Evolutionary conservation across 2,329 filamentous ascomycete species (phyloP), one percentile per base, ranked within the genome.

Genomic region (Colletotrichum spinosum): DNA sequence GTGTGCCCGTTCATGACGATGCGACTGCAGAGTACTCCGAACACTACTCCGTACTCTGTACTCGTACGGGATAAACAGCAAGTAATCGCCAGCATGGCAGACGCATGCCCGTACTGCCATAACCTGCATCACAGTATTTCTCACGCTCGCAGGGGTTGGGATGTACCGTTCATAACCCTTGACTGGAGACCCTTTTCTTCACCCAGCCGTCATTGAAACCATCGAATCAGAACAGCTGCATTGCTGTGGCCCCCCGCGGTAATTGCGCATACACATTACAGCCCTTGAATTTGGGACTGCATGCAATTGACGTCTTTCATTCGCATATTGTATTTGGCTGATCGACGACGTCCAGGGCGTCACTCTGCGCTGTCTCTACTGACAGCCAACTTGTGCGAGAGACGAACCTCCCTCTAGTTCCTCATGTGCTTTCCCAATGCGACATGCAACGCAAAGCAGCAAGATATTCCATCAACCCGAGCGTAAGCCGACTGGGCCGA

Each of bases 231-330:
- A 9, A 17, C 25, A 17, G 17, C 1, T 39, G 35, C 25, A 38
- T 55, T 45, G 42, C 44, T 17, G 13, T 60, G 51, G 42, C 15
- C 41, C 49, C 55, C 56, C 57, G 41, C 57, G 62, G 52, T 52
- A 62, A 65, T 62, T 56, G 58, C 62, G 58, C 63, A 57, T 63
- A 41, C 62, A 39, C 46, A 51, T 59, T 42, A 34, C 37, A 25
- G 25, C 46, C 51, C 60, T 58, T 48, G 51, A 41, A 46, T 48
- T 53, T 11, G 52, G 51, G 45, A 15, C 37, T 48, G 58, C 25
- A 10, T 55, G 42, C 52, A 48, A 42, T 65, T 62, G 62, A 65
- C 52, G 52, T 62, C 41, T 55, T 61, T 38, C 17, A 38, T 48
- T 65, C 46, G 48, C 52, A 66, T 49, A 34, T 34, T 57, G 62